Percentiles rank a stretch among this genome's conserved stretches.
Conservation (phyloP, 1,139 yeast genomes). For the Debaryomyces fabryi region DNA sequence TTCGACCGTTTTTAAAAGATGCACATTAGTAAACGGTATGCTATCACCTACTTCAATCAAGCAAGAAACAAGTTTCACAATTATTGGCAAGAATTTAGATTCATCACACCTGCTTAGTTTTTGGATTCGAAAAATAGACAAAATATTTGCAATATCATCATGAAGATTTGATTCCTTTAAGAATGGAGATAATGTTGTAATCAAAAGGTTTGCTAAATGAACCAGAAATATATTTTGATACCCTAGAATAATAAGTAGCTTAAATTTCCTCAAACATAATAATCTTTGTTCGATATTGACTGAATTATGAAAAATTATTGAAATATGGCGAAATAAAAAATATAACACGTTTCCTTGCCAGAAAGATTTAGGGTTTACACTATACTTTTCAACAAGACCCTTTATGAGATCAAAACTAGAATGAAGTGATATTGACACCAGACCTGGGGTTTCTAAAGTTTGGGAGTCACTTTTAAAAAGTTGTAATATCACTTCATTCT, state of each 20-base stretch:
- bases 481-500: conserved; percentile 11
- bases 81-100: conserved; percentile 13
- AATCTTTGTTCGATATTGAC: conserved; percentile 25
- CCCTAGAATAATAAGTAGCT: conserved; percentile 31
- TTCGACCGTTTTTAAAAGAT: conserved; percentile 12
- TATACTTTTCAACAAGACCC: conserved; percentile 23
- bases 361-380: conserved; percentile 17
- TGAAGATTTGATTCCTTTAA: conserved; percentile 18
- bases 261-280: conserved; percentile 39
- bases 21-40: not conserved
- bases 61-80: conserved; percentile 15
- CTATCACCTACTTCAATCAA: conserved; percentile 13
- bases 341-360: conserved; percentile 43
- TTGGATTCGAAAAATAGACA: conserved; percentile 16
- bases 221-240: conserved; percentile 9
- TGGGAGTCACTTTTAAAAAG: conserved; percentile 10
- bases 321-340: conserved; percentile 40
- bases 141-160: conserved; percentile 26
- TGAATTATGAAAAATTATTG: conserved; percentile 27
- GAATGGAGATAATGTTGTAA: conserved; percentile 24
- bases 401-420: conserved; percentile 29
- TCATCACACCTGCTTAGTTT: conserved; percentile 13
- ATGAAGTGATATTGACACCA: conserved; percentile 26
- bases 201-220: conserved; percentile 22
- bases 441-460: conserved; percentile 17